Evolutionary conservation across 108 stramenopile species (phyloP), one percentile per base, ranked within the genome.

Genomic region (Craspedostauros australis): DNA sequence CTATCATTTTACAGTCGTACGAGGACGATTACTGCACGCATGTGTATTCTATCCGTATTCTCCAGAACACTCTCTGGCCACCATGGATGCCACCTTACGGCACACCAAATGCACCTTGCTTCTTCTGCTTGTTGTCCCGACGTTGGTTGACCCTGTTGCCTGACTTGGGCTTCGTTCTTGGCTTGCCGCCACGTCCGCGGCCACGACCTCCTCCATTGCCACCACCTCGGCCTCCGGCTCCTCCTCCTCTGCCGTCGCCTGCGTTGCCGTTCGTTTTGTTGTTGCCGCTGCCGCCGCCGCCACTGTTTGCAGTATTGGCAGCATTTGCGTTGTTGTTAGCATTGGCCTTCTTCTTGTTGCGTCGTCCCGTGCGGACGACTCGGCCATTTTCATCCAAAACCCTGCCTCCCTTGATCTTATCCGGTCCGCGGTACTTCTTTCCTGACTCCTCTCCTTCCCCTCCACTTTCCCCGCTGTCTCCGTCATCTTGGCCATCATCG

Each of bases 391-490:
- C 71, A 23, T 84, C 88, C 47, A 89, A 66, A 33, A 78, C 24
- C 34, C 91, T 50, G 22, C 91, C 91, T 58, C 85, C 87, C 50
- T 77, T 86, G 22, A 79, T 77, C 39, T 93, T 93, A 40, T 93
- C 87, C 2, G 80, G 78, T n/a, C 91, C 86, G 26, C 77, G 79
- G 47, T 70, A 85, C 46, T 73, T 73, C 48, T 59, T 75, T n/a
- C n/a, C n/a, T n/a, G n/a, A n/a, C 23, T 46, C 68, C 16, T 23
- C 63, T 32, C 54, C 55, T 7, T 48, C 67, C 5, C 49, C 62
- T 26, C n/a, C n/a, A n/a, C n/a, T n/a, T 30, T 12, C 33, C 11
- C 38, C 29, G 5, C 5, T 26, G 4, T 28, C 31, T 11, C 39
- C 39, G 34, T 26, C 23, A 3, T 60, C 20, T n/a, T 48, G 14